A percentile compares a stretch with the other conserved stretches of the same genome.
phyloP scores from a whole-genome alignment of 768 basidiomycete species.

The Phaffia tasmanica region DNA sequence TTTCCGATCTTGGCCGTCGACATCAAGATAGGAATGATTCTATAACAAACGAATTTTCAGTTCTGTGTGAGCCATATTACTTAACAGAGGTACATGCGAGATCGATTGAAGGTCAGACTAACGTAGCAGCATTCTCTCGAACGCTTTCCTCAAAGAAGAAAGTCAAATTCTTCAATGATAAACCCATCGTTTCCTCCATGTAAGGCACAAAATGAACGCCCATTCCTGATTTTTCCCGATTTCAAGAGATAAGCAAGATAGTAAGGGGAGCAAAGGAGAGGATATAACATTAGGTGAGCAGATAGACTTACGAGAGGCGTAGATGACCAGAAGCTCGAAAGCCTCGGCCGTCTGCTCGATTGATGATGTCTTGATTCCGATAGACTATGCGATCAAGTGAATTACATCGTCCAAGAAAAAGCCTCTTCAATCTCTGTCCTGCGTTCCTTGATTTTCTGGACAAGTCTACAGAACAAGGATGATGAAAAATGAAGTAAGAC shows the following conservation, averaged over 20 bases:
- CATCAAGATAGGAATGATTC: slow-evolving; percentile 38
- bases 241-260: neutral
- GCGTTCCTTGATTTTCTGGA: neutral
- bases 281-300: neutral
- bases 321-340: slow-evolving; percentile 73
- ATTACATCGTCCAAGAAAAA: neutral
- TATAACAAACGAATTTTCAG: slow-evolving; percentile 16
- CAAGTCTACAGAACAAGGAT: neutral
- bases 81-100: neutral
- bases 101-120: slow-evolving; percentile 31
- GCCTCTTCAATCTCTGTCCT: neutral
- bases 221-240: slow-evolving; percentile 38
- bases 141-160: slow-evolving; percentile 82
- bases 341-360: slow-evolving; percentile 83
- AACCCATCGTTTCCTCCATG: slow-evolving; percentile 56
- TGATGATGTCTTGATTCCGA: slow-evolving; percentile 65
- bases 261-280: neutral
- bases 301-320: slow-evolving; percentile 45
- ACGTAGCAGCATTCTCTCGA: slow-evolving; percentile 66
- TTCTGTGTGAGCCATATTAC: neutral
- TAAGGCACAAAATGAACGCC: slow-evolving; percentile 60
- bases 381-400: slow-evolving; percentile 41
- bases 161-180: slow-evolving; percentile 56
- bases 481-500: neutral
- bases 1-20: slow-evolving; percentile 26